Evolutionary conservation across 306 rosid species (phyloP).

Genomic region (Benincasa hispida): DNA sequence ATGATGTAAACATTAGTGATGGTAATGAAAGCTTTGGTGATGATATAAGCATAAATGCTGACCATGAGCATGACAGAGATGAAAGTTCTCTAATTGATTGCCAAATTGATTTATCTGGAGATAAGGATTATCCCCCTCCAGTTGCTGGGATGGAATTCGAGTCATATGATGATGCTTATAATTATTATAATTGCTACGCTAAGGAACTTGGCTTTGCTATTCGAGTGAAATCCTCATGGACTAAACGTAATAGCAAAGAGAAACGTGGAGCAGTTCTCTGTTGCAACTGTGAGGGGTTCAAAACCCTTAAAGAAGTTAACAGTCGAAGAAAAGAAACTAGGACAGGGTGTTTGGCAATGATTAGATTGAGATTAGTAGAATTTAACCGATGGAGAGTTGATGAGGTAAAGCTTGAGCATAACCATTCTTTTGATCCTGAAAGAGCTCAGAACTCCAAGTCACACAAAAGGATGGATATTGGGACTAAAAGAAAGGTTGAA

Average conservation of each 20-base stretch:
- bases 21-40: constrained; percentile 29
- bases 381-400: constrained; percentile 92
- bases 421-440: constrained; percentile 89
- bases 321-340: constrained; percentile 85
- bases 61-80: constrained; percentile 42
- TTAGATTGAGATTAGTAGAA: constrained; percentile 86
- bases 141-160: constrained; percentile 80
- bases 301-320: constrained; percentile 69
- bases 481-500: constrained; percentile 70
- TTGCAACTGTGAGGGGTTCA: constrained; percentile 93
- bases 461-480: constrained; percentile 68
- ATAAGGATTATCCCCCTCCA: constrained; percentile 47
- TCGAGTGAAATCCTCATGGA: constrained; percentile 92
- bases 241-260: constrained; percentile 95
- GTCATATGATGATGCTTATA: constrained; percentile 87
- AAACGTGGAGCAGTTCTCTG: constrained; percentile 97
- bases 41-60: constrained; percentile 15
- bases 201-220: constrained; percentile 85
- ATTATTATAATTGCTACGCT: constrained; percentile 71
- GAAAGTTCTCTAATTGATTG: constrained; percentile 34
- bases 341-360: constrained; percentile 91
- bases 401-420: constrained; percentile 91
- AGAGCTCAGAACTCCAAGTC: constrained; percentile 96
- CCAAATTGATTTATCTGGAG: constrained; percentile 36
- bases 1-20: constrained; percentile 13